Base-by-base conservation (phyloP, 192 early-diverging fungal genomes). In the Mortierella claussenii region DNA sequence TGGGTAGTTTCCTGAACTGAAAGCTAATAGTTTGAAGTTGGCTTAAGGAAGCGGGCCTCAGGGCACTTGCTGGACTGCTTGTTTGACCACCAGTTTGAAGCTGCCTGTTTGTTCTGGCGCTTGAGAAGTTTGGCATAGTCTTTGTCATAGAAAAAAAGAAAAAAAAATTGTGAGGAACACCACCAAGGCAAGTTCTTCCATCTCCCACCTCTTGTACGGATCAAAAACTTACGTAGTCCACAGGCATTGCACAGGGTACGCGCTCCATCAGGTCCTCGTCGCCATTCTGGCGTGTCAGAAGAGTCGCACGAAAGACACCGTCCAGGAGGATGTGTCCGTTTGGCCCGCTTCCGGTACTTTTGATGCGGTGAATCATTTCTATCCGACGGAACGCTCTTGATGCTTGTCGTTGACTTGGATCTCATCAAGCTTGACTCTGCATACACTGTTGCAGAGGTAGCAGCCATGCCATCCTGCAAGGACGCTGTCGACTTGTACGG, bases 171-270 rank as follows among this genome's bases (percentile, higher is more conserved):
- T n/a, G n/a, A n/a, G n/a, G n/a, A n/a, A n/a, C n/a, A n/a, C n/a
- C n/a, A n/a, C n/a, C n/a, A n/a, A n/a, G n/a, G n/a, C n/a, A n/a
- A n/a, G n/a, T n/a, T n/a, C n/a, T n/a, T n/a, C n/a, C n/a, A n/a
- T n/a, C n/a, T n/a, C n/a, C n/a, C n/a, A n/a, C n/a, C n/a, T n/a
- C n/a, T n/a, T n/a, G n/a, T n/a, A n/a, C n/a, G n/a, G n/a, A n/a
- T n/a, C n/a, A n/a, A 43, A 40, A 43, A 89, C 89, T 87, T 86
- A 92, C 91, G 92, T 24, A 93, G 85, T 26, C 96, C 96, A 78
- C 96, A 96, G 0, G 95, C 96, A 78, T 98, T 98, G 81, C 96
- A 98, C 20, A 98, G 83, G 6, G 95, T 97, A 20, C 96, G 81
- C 10, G 93, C 90, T 17, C 95, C 95, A 51, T 93, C 90, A 13